A percentile compares a stretch with the other conserved stretches of the same genome.
Evolutionary conservation across 495 filamentous ascomycete species (phyloP).

Genomic region (Choiromyces venosus): DNA sequence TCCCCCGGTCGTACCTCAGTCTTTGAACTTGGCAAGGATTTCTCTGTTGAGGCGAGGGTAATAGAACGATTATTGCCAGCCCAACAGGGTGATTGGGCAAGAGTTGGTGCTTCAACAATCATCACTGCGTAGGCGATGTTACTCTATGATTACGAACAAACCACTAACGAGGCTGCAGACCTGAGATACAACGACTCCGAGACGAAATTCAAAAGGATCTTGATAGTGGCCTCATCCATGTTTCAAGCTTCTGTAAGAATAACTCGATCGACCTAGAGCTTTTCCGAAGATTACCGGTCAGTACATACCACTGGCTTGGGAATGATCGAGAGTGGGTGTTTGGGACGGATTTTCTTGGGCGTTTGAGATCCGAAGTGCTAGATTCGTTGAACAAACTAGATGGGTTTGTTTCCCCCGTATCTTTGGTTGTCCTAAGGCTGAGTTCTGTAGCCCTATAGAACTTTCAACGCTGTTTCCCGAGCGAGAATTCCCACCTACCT

Average conservation of each 20-base stretch:
- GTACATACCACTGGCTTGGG: slow-evolving; percentile 29
- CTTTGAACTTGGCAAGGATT: slow-evolving; percentile 32
- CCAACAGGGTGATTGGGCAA: slow-evolving; percentile 32
- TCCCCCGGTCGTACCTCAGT: slow-evolving; percentile 31
- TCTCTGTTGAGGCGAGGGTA: slow-evolving; percentile 30
- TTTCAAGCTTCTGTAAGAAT: slow-evolving; percentile 28
- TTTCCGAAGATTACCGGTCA: slow-evolving; percentile 33
- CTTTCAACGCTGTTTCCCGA: too few relatives aligned
- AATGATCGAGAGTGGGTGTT: slow-evolving; percentile 30
- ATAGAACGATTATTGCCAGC: slow-evolving; percentile 35
- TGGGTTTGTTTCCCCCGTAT: too few relatives aligned
- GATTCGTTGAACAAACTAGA: too few relatives aligned
- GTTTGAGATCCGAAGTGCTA: too few relatives aligned
- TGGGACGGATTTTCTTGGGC: slow-evolving; percentile 24
- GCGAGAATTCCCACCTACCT: too few relatives aligned
- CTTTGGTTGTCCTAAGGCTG: too few relatives aligned
- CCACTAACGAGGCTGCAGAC: slow-evolving; percentile 14
- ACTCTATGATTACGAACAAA: slow-evolving; percentile 3
- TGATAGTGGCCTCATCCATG: slow-evolving; percentile 22
- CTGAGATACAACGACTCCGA: slow-evolving; percentile 30
- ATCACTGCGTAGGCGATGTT: slow-evolving; percentile 26
- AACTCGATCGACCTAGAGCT: slow-evolving; percentile 33
- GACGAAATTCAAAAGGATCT: slow-evolving; percentile 22
- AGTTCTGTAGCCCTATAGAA: too few relatives aligned
- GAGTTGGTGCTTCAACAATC: slow-evolving; percentile 33